These are phyloP conservation scores for Nicotiana attenuata DNA, from an alignment of 257 asterid genomes.

Conservation along the genomic window DNA sequence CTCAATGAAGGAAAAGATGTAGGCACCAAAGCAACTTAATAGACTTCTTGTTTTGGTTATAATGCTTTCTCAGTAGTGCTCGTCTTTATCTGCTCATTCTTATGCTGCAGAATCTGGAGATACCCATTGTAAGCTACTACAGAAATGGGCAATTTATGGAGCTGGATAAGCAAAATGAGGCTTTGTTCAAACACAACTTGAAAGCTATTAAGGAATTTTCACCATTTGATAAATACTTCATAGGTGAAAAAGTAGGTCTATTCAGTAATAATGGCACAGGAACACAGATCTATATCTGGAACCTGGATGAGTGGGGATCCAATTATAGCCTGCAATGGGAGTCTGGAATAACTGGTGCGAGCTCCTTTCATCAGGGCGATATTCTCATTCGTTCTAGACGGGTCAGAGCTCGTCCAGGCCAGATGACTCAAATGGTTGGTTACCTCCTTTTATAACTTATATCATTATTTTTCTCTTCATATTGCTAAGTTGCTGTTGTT, in stretches of 20 bases:
- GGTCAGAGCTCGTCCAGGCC: constrained; percentile 81
- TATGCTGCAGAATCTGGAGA: constrained; percentile 62
- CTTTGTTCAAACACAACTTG: constrained; percentile 51
- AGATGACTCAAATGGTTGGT: constrained; percentile 45
- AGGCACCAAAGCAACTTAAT: constrained; percentile 15
- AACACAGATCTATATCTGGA: constrained; percentile 78
- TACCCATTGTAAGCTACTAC: constrained; percentile 69
- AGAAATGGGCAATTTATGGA: constrained; percentile 63
- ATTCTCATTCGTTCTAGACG: constrained; percentile 53
- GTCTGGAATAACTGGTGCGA: constrained; percentile 51
- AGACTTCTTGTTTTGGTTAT: background rate
- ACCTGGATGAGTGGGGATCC: constrained; percentile 78
- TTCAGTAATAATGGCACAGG: constrained; percentile 57
- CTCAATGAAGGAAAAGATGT: constrained; percentile 73
- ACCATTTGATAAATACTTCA: constrained; percentile 69
- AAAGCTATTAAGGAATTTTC: constrained; percentile 56
- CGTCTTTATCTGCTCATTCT: constrained; percentile 11
- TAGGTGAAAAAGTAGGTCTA: constrained; percentile 63
- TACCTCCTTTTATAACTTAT: background rate
- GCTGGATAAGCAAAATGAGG: constrained; percentile 56
- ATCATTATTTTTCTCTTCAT: constrained; percentile 1
- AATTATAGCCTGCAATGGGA: constrained; percentile 57
- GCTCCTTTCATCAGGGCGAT: constrained; percentile 72
- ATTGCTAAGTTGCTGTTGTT: constrained; percentile 13
- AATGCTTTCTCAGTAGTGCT: background rate